Evolutionary conservation across 352 stramenopile species (phyloP), one percentile per base, ranked within the genome.

Genomic region (Peronospora farinosa): DNA sequence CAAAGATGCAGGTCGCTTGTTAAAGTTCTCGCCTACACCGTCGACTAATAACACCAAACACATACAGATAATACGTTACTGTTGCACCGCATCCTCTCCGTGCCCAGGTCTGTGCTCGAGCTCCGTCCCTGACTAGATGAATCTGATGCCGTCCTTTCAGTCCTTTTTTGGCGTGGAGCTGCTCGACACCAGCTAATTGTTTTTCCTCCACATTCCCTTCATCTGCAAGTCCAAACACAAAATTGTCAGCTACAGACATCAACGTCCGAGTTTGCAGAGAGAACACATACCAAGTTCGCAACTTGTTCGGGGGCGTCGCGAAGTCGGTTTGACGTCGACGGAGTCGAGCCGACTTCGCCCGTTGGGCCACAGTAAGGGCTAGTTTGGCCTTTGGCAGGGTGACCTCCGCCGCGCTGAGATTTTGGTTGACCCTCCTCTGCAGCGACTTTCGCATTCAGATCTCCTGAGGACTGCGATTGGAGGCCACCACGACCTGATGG

Each of bases 161-260:
- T 50, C 42, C 39, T 56, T 42, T 40, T 37, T 47, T 28, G 32
- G 30, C 36, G 32, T 46, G 45, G 33, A 35, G 9, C 35, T 13
- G 19, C 37, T 8, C 23, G 17, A 39, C 27, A 51, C 12, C 57
- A 57, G 53, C 74, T 82, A 88, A 65, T 87, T 89, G 54, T 86
- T 87, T 56, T 85, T 87, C 19, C 58, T 67, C 78, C 78, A 87
- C 63, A 89, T 81, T 44, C 78, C 78, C 60, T 89, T 89, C 67
- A 87, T 81, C 78, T 89, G 33, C 12, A 44, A 45, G 3, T 32
- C 31, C 31, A 47, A 2, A 42, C 31, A 27, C 28, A 41, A 12
- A 17, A 15, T 21, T 51, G 31, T 57, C 39, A 62, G 33, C 56
- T 48, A 44, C 31, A 40, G 27, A 47, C 35, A 48, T 50, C 19